phyloP scores from a whole-genome alignment of 2,329 filamentous ascomycete genomes.

The Exophiala mesophila region DNA sequence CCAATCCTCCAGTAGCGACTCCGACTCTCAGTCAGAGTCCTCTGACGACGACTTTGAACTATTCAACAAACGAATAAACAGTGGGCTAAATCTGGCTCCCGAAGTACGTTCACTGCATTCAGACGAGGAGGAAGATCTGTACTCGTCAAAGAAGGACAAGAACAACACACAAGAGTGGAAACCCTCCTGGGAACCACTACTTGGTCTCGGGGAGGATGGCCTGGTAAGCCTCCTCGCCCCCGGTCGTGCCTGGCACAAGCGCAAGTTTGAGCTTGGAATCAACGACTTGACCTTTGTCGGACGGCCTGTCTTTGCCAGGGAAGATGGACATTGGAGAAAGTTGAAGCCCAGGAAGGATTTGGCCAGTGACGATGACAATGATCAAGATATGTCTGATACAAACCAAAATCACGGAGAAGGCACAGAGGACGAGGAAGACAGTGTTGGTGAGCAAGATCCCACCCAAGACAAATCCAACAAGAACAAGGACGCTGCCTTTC shows the following conservation, averaged over 20 bases:
- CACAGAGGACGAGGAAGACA: conserved; percentile 5
- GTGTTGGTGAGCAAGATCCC: background rate
- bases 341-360: conserved; percentile 37
- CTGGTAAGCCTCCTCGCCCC: conserved; percentile 77
- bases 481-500: background rate
- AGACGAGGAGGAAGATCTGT: conserved; percentile 17
- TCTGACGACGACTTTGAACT: conserved; percentile 22
- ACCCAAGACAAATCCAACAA: conserved; percentile 1
- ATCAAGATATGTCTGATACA: conserved; percentile 28
- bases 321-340: conserved; percentile 69
- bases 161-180: conserved; percentile 19
- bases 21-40: conserved; percentile 20
- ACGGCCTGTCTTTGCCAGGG: conserved; percentile 75
- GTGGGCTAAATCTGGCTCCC: conserved; percentile 1
- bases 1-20: conserved; percentile 25
- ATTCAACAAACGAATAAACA: conserved; percentile 13
- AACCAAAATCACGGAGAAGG: conserved; percentile 12
- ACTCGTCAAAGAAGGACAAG: conserved; percentile 10
- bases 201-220: conserved; percentile 69
- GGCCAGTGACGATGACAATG: conserved; percentile 25
- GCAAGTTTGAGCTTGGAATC: conserved; percentile 73
- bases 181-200: conserved; percentile 55
- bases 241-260: conserved; percentile 67
- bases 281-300: conserved; percentile 77
- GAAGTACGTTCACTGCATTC: conserved; percentile 15